Evolutionary conservation across 805 yeast genomes (phyloP).

Genomic region (Yarrowia sp.): DNA sequence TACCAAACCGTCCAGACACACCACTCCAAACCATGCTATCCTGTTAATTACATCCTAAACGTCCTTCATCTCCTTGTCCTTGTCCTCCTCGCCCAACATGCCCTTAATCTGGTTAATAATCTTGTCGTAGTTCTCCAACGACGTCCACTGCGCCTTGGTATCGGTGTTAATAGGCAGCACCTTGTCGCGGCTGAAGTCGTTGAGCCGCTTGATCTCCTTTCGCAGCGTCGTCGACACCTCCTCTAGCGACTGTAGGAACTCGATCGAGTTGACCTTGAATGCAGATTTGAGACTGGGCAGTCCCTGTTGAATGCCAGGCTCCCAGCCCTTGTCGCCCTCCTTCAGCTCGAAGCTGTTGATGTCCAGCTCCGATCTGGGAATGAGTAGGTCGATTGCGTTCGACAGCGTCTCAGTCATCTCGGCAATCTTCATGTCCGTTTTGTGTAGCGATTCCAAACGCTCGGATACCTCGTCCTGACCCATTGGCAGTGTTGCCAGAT

Average conservation of each 20-base stretch:
- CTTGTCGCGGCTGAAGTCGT: slow-evolving; percentile 47
- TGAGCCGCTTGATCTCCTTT: slow-evolving; percentile 64
- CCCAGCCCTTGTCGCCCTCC: slow-evolving; percentile 34
- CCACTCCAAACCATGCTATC: too few species aligned
- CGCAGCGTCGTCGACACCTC: slow-evolving; percentile 58
- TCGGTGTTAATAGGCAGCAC: slow-evolving; percentile 67
- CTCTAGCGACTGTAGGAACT: slow-evolving; percentile 56
- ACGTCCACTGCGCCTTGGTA: slow-evolving; percentile 67
- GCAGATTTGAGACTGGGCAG: slow-evolving; percentile 39
- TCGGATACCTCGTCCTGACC: slow-evolving; percentile 34
- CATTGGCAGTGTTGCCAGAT: slow-evolving; percentile 31
- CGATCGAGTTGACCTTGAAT: slow-evolving; percentile 47
- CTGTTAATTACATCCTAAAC: neutral
- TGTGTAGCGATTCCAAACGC: slow-evolving; percentile 36
- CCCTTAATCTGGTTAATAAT: slow-evolving; percentile 32
- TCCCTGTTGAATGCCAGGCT: slow-evolving; percentile 31
- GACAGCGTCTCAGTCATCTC: neutral
- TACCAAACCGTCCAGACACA: too few species aligned
- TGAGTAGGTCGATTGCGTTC: neutral
- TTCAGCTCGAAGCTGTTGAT: slow-evolving; percentile 33
- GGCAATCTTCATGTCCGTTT: slow-evolving; percentile 33
- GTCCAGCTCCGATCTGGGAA: slow-evolving; percentile 17
- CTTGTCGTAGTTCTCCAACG: slow-evolving; percentile 53
- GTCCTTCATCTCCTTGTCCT: slow-evolving; percentile 1
- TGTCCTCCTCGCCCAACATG: neutral